phyloP scores from a whole-genome alignment of 148 eudicot genomes.

The Diospyros lotus region DNA sequence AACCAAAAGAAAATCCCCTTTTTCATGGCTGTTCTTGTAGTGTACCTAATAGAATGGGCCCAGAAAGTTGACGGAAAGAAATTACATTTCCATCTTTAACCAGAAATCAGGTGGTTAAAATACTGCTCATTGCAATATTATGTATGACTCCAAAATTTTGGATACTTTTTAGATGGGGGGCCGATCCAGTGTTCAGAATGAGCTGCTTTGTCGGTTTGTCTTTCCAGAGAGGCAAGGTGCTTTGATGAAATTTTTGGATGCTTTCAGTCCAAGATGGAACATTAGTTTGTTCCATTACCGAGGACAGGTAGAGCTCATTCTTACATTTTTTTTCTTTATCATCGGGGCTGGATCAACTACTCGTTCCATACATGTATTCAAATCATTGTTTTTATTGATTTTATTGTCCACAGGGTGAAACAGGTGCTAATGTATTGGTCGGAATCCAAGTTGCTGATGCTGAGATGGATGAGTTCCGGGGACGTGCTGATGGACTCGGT shows the following conservation, averaged over 20 bases:
- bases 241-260: constrained; percentile 75
- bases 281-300: constrained; percentile 96
- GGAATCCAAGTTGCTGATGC: constrained; percentile 70
- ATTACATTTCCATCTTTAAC: no score
- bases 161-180: constrained; percentile 71
- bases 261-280: constrained; percentile 91
- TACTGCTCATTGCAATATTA: no score
- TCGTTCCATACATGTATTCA: not conserved
- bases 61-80: not conserved
- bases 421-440: constrained; percentile 89
- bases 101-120: no score
- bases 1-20: no score
- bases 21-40: no score
- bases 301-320: constrained; percentile 48
- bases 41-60: not conserved
- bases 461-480: constrained; percentile 55
- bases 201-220: constrained; percentile 76
- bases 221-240: constrained; percentile 97
- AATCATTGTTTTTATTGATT: not conserved
- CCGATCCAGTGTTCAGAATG: constrained; percentile 58
- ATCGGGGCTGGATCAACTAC: no score
- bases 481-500: constrained; percentile 62
- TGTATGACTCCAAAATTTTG: not conserved
- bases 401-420: constrained; percentile 57
- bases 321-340: not conserved